phyloP scores from a whole-genome alignment of 2,329 filamentous ascomycete genomes.

The Fusarium longipes region DNA sequence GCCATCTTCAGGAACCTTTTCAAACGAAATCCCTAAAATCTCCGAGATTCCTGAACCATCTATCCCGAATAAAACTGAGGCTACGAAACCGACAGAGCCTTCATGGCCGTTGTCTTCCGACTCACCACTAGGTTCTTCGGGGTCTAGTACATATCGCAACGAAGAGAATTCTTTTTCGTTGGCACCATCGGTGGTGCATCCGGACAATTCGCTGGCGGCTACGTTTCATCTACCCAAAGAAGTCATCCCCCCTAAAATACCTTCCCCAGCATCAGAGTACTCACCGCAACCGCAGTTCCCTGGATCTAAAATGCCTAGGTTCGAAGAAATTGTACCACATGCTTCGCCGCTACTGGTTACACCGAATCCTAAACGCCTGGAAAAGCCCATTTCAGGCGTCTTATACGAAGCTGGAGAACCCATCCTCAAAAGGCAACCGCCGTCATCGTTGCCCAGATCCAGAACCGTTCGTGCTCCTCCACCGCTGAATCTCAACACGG shows the following conservation, averaged over 20 bases:
- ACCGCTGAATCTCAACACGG: background rate
- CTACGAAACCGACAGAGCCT: conserved; percentile 4
- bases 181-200: background rate
- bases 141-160: conserved; percentile 22
- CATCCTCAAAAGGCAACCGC: conserved; percentile 2
- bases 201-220: background rate
- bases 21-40: background rate
- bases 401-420: conserved; percentile 10
- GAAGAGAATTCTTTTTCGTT: conserved; percentile 16
- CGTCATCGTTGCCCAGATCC: background rate
- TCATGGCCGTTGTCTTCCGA: conserved; percentile 26
- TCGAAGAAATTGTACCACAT: conserved; percentile 16
- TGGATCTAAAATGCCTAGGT: conserved; percentile 10
- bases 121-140: conserved; percentile 22
- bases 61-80: background rate
- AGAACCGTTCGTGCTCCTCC: background rate
- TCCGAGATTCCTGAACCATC: background rate
- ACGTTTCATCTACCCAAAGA: conserved; percentile 15
- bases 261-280: conserved; percentile 21
- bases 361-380: conserved; percentile 13
- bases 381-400: conserved; percentile 21
- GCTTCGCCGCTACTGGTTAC: conserved; percentile 19
- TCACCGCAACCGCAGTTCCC: conserved; percentile 4
- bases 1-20: background rate
- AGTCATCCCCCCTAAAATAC: conserved; percentile 11